These are phyloP conservation scores for Trametes versicolor DNA, from an alignment of 1,284 basidiomycete genomes.

Conservation along the genomic window DNA sequence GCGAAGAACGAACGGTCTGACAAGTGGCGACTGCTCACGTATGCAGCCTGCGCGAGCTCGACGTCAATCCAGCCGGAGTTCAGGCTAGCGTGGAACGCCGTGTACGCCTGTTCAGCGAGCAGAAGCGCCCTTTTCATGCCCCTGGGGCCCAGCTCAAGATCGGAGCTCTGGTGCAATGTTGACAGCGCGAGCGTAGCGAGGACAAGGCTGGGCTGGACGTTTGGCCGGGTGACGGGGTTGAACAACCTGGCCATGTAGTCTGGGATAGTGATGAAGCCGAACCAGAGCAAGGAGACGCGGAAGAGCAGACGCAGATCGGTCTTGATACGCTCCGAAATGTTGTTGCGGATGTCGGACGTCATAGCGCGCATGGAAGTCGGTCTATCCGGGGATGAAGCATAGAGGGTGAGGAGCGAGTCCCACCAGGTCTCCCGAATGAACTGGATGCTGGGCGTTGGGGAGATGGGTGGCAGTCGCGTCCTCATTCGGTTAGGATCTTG, in stretches of 20 bases:
- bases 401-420: constrained; percentile 31
- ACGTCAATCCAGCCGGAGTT: constrained; percentile 77
- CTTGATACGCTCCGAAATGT: constrained; percentile 41
- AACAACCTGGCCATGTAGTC: constrained; percentile 67
- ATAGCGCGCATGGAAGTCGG: constrained; percentile 12
- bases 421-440: constrained; percentile 34
- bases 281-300: constrained; percentile 69
- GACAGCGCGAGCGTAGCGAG: constrained; percentile 71
- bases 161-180: constrained; percentile 74
- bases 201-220: constrained; percentile 73
- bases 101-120: constrained; percentile 71
- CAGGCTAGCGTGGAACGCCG: constrained; percentile 73
- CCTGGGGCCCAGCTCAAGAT: constrained; percentile 51
- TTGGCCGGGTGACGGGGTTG: constrained; percentile 57
- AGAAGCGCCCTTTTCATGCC: constrained; percentile 64
- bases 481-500: background rate
- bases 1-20: background rate
- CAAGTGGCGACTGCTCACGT: constrained; percentile 55
- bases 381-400: constrained; percentile 41
- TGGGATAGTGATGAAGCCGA: constrained; percentile 76
- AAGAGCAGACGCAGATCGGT: constrained; percentile 70
- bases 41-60: constrained; percentile 74
- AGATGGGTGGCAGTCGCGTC: constrained; percentile 35
- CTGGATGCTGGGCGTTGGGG: constrained; percentile 37
- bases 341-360: constrained; percentile 53